Evolutionary conservation across 2,329 filamentous ascomycete species (phyloP).

Genomic region (Coniochaeta sp.): DNA sequence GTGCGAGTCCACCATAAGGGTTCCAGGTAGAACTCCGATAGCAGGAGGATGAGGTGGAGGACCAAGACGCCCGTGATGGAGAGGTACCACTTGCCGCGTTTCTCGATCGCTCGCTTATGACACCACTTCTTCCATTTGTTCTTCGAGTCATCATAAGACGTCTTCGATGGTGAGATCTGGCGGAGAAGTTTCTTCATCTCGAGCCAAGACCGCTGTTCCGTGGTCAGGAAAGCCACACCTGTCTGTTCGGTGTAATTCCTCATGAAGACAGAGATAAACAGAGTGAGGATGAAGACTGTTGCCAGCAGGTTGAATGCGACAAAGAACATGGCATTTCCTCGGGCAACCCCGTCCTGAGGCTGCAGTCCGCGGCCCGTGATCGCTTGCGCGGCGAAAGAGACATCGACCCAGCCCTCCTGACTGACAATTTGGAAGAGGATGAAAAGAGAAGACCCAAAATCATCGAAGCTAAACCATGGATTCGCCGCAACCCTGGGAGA

Average conservation of each 20-base stretch:
- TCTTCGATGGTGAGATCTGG: constrained; percentile 91
- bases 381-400: constrained; percentile 76
- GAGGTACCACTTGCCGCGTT: constrained; percentile 86
- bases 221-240: constrained; percentile 89
- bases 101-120: constrained; percentile 88
- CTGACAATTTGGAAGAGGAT: constrained; percentile 98
- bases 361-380: constrained; percentile 73
- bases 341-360: constrained; percentile 58
- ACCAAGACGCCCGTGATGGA: constrained; percentile 73
- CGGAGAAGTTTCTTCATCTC: constrained; percentile 85
- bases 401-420: constrained; percentile 94
- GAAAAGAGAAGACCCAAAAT: constrained; percentile 88
- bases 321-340: constrained; percentile 90
- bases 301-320: constrained; percentile 93
- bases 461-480: constrained; percentile 84
- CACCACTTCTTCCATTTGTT: constrained; percentile 86
- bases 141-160: constrained; percentile 70
- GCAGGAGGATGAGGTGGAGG: constrained; percentile 73
- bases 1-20: constrained; percentile 60
- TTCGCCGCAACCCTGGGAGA: constrained; percentile 77
- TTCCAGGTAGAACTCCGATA: constrained; percentile 80
- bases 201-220: constrained; percentile 94
- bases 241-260: constrained; percentile 99
- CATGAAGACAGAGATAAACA: constrained; percentile 99
- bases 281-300: constrained; percentile 90